Evolutionary conservation across 169 alveolate genomes (phyloP), one percentile per base, ranked within the genome.

Genomic region (Theileria equi): DNA sequence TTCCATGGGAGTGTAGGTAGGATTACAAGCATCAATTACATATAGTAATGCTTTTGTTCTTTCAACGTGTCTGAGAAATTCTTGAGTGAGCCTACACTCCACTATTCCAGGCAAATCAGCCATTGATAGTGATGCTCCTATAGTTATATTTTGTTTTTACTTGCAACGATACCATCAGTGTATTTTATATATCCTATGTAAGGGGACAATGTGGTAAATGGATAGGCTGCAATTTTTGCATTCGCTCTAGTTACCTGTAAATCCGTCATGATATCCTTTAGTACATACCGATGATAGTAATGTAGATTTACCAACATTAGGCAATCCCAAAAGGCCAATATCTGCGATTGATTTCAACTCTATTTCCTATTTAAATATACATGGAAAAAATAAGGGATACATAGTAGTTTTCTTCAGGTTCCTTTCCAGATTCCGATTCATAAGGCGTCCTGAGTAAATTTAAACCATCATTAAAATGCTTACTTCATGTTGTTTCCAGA

Each of bases 291-390:
- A 52, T 19, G 84, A 74, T 7, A 74, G 43, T 1, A 74, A 73
- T 16, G 84, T 74, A 0, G 84, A 74, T 44, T 74, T 74, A 3
- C 84, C 84, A 16, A 74, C 84, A 32, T 74, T 74, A 5, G 84
- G 84, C 2, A 64, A 59, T 17, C 84, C 84, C 4, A 74, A 17
- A 5, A 74, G 34, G 0, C 84, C 84, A 17, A 74, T 34, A 41
- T 74, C 84, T 3, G 84, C 84, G 16, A 74, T 74, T 4, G 68
- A 74, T 32, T 74, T 65, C 2, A 74, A 73, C 66, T 62, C 72
- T 5, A 74, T 44, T 41, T 74, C 84, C 31, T 65, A 74, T 16
- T 49, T 5, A 25, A 26, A 3, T 16, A 10, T 62, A 54, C 25
- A 47, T 3, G 16, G 2, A 25, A 13, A 8, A 60, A 3, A 23